These are phyloP conservation scores for Pichia sp. DNA, from an alignment of 1,139 yeast genomes.

Conservation along the genomic window DNA sequence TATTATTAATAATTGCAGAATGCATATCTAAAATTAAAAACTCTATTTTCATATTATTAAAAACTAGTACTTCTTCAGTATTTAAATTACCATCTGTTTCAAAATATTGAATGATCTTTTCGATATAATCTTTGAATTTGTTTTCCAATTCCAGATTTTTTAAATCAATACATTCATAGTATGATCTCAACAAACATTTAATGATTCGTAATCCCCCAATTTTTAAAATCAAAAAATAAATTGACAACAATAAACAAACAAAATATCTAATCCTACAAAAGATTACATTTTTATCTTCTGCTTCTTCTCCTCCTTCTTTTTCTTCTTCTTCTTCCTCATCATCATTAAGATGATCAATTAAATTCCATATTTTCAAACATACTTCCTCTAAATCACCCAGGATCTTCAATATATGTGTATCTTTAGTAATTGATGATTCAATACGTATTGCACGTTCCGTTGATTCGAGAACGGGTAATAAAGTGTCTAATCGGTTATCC, in stretches of 20 bases:
- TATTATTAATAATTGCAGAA: constrained; percentile 20
- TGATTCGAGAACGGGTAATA: constrained; percentile 14
- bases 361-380: constrained; percentile 31
- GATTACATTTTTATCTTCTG: neutral
- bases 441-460: constrained; percentile 13
- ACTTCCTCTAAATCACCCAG: constrained; percentile 16
- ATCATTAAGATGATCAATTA: constrained; percentile 15
- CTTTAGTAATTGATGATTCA: neutral
- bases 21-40: constrained; percentile 25
- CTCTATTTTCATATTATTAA: constrained; percentile 14
- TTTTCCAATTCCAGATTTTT: constrained; percentile 16
- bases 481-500: constrained; percentile 11
- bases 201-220: constrained; percentile 22
- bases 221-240: constrained; percentile 20
- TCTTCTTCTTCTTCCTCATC: neutral
- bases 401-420: constrained; percentile 2
- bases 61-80: neutral
- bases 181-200: constrained; percentile 12
- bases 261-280: constrained; percentile 16
- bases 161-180: constrained; percentile 16
- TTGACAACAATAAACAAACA: constrained; percentile 23
- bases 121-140: constrained; percentile 14
- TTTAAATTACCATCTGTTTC: constrained; percentile 1
- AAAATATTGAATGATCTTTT: constrained; percentile 1
- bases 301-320: neutral